Evolutionary conservation across 495 filamentous ascomycete genomes (phyloP).

Genomic region (Bacidia gigantensis): DNA sequence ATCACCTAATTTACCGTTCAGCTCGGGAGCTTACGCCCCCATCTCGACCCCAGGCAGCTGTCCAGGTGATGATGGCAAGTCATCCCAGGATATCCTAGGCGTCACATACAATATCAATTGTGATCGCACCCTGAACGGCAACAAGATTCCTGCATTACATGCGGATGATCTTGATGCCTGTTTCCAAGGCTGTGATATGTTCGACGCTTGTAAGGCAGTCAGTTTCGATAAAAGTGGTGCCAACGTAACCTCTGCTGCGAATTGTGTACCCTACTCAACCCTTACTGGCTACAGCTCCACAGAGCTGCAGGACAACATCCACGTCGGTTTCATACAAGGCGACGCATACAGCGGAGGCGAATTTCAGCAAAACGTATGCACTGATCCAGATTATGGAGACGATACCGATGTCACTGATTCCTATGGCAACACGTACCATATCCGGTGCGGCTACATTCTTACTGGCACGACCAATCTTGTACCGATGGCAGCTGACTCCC

Average conservation of each 20-base stretch:
- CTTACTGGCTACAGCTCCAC: constrained; percentile 1
- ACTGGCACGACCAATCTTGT: not conserved
- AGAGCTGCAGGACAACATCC: not conserved
- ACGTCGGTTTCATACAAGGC: not conserved
- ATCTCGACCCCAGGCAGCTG: not conserved
- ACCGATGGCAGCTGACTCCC: not conserved
- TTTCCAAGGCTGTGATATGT: constrained; percentile 4
- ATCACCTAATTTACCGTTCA: not conserved
- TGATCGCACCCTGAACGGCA: not conserved
- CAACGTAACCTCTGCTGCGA: not conserved
- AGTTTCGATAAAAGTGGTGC: not conserved
- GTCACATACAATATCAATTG: not conserved
- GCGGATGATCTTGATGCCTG: not conserved
- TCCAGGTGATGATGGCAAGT: not conserved
- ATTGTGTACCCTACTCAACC: constrained; percentile 9
- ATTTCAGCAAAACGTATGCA: constrained; percentile 4
- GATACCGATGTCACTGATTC: not conserved
- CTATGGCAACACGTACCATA: constrained; percentile 1
- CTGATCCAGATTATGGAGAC: not conserved
- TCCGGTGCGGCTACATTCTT: constrained; percentile 8
- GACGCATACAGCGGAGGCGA: not conserved
- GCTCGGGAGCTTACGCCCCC: not conserved
- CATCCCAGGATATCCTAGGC: not conserved
- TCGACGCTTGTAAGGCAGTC: not conserved
- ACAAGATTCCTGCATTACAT: not conserved